A percentile compares a stretch with the other conserved stretches of the same genome.
Conservation (phyloP, 331 rosid species). For the Phaseolus coccineus region DNA sequence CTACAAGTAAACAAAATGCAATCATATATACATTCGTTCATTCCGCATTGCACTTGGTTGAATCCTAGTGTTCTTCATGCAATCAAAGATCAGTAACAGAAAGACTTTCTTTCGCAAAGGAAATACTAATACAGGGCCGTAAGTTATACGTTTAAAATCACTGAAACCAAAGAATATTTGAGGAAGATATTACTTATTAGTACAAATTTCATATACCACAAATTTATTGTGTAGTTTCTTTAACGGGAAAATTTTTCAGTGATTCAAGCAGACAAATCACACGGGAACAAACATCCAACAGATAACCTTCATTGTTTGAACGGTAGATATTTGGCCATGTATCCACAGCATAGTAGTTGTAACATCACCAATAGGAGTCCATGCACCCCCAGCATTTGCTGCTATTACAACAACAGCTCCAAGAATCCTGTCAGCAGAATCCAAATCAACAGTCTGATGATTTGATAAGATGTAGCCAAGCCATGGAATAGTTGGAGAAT, state of each 20-base stretch:
- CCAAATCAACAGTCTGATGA: constrained; percentile 44
- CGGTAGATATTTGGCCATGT: constrained; percentile 90
- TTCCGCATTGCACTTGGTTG: constrained; percentile 4
- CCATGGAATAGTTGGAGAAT: constrained; percentile 23
- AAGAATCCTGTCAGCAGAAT: constrained; percentile 75
- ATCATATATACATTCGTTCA: constrained; percentile 19
- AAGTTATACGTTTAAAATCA: background rate
- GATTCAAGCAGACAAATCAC: constrained; percentile 6
- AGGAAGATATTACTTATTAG: constrained; percentile 14
- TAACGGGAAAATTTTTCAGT: background rate
- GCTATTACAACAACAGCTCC: constrained; percentile 97
- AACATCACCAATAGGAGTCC: constrained; percentile 99
- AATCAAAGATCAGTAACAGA: constrained; percentile 15
- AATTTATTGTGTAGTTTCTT: constrained; percentile 24
- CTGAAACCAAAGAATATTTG: constrained; percentile 21
- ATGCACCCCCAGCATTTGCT: constrained; percentile 99
- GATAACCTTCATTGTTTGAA: constrained; percentile 80
- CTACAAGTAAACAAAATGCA: constrained; percentile 53
- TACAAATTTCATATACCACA: constrained; percentile 12
- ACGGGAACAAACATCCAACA: constrained; percentile 18
- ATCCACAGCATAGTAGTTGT: constrained; percentile 99
- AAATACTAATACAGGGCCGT: constrained; percentile 14
- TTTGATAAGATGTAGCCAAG: constrained; percentile 29
- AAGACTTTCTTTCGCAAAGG: constrained; percentile 6
- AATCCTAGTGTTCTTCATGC: constrained; percentile 28